Conservation (phyloP, 768 basidiomycete species). For the Hygrophorus russula region DNA sequence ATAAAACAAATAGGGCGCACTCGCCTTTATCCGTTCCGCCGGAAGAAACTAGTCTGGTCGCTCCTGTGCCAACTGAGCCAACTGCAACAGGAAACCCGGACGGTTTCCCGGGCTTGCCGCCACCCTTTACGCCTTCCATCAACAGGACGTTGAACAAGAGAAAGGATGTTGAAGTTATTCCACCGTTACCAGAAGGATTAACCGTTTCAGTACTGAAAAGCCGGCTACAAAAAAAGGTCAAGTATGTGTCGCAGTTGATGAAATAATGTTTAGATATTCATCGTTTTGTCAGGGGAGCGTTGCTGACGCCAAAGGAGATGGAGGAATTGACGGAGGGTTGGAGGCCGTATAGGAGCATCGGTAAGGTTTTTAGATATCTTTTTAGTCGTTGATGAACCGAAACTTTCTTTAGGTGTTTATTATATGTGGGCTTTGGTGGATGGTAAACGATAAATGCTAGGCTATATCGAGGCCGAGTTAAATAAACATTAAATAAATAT, state of each 20-base stretch:
- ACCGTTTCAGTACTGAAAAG: constrained; percentile 44
- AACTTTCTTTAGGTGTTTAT: constrained; percentile 44
- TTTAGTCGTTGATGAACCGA: background rate
- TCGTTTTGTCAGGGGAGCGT: constrained; percentile 37
- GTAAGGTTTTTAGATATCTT: constrained; percentile 24
- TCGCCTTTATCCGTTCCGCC: background rate
- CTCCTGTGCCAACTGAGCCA: constrained; percentile 24
- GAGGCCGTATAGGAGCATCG: constrained; percentile 76
- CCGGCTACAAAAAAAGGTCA: constrained; percentile 62
- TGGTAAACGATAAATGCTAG: background rate
- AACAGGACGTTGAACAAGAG: constrained; percentile 38
- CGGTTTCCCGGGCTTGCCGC: constrained; percentile 31
- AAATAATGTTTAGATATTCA: background rate
- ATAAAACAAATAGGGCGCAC: background rate
- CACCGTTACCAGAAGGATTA: constrained; percentile 47
- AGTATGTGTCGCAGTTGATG: constrained; percentile 30
- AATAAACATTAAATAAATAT: no score
- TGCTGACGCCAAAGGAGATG: constrained; percentile 79
- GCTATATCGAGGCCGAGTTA: no score
- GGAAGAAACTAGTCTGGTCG: constrained; percentile 12
- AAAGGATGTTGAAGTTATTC: constrained; percentile 13
- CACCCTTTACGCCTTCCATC: constrained; percentile 60
- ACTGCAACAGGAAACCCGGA: constrained; percentile 11
- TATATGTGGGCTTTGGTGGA: constrained; percentile 80
- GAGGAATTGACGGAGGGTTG: constrained; percentile 61